These are phyloP conservation scores for Beauveria varroae DNA, from an alignment of 2,329 filamentous ascomycete species.

Conservation along the genomic window DNA sequence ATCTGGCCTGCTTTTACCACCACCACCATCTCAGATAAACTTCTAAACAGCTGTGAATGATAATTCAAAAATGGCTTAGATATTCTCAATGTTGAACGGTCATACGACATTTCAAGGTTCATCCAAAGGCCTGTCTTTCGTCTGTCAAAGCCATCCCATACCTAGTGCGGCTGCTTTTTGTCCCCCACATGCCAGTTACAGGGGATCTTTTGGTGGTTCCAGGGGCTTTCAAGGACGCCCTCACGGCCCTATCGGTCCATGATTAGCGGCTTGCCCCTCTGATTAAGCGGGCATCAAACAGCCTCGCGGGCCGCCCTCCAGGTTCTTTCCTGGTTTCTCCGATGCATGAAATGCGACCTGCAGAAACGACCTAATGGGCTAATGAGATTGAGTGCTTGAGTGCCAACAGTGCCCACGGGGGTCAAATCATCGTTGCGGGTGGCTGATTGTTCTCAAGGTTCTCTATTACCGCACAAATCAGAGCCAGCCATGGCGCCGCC, in stretches of 20 bases:
- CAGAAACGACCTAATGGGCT: neutral
- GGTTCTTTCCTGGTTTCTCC: neutral
- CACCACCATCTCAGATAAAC: too few species aligned
- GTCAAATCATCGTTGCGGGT: neutral
- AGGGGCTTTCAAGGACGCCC: neutral
- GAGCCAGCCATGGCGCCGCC: neutral
- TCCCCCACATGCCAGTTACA: too few species aligned
- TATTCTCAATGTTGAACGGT: too few species aligned
- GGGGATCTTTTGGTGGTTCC: too few species aligned
- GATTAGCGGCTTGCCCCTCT: neutral
- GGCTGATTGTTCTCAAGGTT: neutral
- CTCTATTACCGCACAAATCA: slow-evolving; percentile 2
- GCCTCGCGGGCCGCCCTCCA: neutral
- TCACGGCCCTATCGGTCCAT: too few species aligned
- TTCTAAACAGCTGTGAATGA: too few species aligned
- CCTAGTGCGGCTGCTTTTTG: too few species aligned
- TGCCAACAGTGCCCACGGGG: slow-evolving; percentile 8
- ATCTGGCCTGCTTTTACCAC: too few species aligned
- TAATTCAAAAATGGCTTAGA: too few species aligned
- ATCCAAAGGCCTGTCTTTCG: too few species aligned
- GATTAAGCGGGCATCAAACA: neutral
- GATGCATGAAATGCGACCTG: neutral
- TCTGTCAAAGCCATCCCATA: too few species aligned
- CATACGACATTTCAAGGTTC: too few species aligned
- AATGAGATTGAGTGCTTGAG: neutral